Conservation (phyloP, 1,284 basidiomycete species). For the Ustilago tritici region DNA sequence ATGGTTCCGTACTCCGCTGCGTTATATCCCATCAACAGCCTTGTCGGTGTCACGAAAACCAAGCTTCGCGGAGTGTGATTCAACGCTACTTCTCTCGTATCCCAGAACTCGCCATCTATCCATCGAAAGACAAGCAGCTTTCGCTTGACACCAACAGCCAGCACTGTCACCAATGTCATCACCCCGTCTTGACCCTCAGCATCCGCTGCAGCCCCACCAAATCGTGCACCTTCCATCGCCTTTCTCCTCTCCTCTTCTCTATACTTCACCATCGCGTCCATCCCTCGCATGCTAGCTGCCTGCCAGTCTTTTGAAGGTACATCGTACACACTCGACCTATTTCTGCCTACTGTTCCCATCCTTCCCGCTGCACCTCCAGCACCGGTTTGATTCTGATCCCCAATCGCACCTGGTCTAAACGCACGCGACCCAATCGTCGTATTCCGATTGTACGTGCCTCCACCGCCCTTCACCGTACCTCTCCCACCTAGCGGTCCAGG, state of each 20-base stretch:
- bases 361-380: slow-evolving; percentile 7
- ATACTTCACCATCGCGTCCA: slow-evolving; percentile 52
- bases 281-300: slow-evolving; percentile 53
- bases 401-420: slow-evolving; percentile 41
- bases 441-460: slow-evolving; percentile 19
- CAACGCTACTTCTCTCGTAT: slow-evolving; percentile 79
- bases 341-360: slow-evolving; percentile 22
- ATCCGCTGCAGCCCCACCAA: slow-evolving; percentile 39
- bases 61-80: slow-evolving; percentile 86
- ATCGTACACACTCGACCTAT: slow-evolving; percentile 37
- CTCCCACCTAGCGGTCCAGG: slow-evolving; percentile 46
- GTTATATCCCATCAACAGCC: slow-evolving; percentile 79
- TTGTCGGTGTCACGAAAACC: slow-evolving; percentile 77
- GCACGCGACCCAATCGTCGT: slow-evolving; percentile 28
- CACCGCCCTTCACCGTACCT: slow-evolving; percentile 24
- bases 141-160: slow-evolving; percentile 86
- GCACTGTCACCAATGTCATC: slow-evolving; percentile 75
- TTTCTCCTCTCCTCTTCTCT: slow-evolving; percentile 46
- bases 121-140: slow-evolving; percentile 87
- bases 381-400: slow-evolving; percentile 28
- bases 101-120: slow-evolving; percentile 82
- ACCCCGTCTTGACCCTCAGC: slow-evolving; percentile 41
- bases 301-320: slow-evolving; percentile 46
- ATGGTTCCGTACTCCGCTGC: slow-evolving; percentile 82
- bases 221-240: slow-evolving; percentile 50